Conservation (phyloP, 163 green algal genomes). For the Trebouxia gelatinosa region DNA sequence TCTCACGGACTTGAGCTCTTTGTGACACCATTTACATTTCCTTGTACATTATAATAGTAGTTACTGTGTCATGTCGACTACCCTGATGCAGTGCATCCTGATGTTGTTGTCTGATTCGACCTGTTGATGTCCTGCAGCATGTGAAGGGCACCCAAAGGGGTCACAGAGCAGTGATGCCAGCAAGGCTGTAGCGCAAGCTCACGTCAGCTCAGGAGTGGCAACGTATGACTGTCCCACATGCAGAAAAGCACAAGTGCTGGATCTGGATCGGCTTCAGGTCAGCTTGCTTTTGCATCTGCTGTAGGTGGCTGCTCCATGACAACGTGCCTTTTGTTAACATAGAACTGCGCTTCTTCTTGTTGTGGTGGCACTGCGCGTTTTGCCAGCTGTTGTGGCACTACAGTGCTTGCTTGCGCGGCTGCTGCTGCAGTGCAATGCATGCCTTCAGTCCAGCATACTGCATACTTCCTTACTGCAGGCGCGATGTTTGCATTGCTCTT, state of each 20-base stretch:
- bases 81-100: not conserved
- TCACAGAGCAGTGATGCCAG: not conserved
- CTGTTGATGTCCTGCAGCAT: too few relatives aligned
- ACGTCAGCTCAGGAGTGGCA: conserved; percentile 30
- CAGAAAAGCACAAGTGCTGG: conserved; percentile 74
- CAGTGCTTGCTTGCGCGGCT: too few relatives aligned
- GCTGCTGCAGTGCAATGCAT: not conserved
- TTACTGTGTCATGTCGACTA: not conserved
- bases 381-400: too few relatives aligned
- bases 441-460: not conserved
- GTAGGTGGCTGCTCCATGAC: not conserved
- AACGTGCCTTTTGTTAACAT: not conserved
- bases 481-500: too few relatives aligned
- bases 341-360: not conserved
- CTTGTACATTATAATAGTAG: not conserved
- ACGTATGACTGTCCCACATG: conserved; percentile 83
- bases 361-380: not conserved
- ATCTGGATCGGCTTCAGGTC: conserved; percentile 75
- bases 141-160: not conserved
- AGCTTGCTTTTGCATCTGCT: not conserved
- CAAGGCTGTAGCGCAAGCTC: conserved; percentile 4
- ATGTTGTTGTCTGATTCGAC: too few relatives aligned
- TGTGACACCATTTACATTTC: not conserved
- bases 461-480: too few relatives aligned
- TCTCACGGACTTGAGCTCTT: not conserved